These are phyloP conservation scores for Ceratopteris richardii DNA, from an alignment of 75 land plant genomes.

Conservation along the genomic window DNA sequence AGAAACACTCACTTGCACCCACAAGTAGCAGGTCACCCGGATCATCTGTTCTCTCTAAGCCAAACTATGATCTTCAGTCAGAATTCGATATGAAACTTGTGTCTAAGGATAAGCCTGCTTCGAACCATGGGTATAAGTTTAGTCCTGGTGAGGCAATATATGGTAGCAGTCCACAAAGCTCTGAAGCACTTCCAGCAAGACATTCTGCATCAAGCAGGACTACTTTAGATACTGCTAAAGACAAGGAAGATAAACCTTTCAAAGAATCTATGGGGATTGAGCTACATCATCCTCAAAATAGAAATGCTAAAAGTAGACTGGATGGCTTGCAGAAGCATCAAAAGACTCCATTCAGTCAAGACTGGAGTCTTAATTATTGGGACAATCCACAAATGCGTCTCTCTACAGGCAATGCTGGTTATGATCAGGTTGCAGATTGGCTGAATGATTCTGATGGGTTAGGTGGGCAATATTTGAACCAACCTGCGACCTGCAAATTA, in stretches of 20 bases:
- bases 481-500: conserved; percentile 33
- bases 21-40: too few relatives aligned
- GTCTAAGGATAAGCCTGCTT: too few relatives aligned
- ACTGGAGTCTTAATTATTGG: conserved; percentile 4
- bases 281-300: conserved; percentile 40
- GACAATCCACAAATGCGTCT: background rate
- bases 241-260: too few relatives aligned
- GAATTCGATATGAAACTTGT: too few relatives aligned
- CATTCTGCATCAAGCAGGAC: too few relatives aligned
- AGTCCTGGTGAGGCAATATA: too few relatives aligned
- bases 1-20: background rate
- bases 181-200: background rate
- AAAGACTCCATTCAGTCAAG: conserved; percentile 4
- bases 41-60: too few relatives aligned
- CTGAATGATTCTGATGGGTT: background rate
- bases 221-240: too few relatives aligned
- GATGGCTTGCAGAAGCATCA: conserved; percentile 25
- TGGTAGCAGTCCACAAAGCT: too few relatives aligned
- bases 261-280: too few relatives aligned
- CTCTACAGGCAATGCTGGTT: background rate
- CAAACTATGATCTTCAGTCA: too few relatives aligned
- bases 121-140: too few relatives aligned
- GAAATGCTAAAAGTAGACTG: conserved; percentile 42
- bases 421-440: conserved; percentile 1
- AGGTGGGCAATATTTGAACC: background rate